Evolutionary conservation across 306 rosid genomes (phyloP).

Genomic region (Parietaria judaica): DNA sequence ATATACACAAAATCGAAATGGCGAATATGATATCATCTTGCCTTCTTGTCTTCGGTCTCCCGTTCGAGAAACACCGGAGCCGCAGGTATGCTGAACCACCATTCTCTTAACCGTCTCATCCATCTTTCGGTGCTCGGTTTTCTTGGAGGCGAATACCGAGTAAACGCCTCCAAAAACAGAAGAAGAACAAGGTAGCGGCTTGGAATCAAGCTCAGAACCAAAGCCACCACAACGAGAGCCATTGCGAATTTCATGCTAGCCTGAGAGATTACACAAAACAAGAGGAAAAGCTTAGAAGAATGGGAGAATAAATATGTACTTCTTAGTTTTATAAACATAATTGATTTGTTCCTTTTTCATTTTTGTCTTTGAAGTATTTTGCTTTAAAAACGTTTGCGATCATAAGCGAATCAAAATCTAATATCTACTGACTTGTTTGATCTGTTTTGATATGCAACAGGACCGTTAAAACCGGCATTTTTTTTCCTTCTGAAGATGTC

Average conservation of each 20-base stretch:
- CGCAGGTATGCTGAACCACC: slow-evolving; percentile 99
- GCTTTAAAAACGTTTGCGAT: too few species aligned
- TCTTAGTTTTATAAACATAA: too few species aligned
- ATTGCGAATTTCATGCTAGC: slow-evolving; percentile 65
- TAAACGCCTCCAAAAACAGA: slow-evolving; percentile 56
- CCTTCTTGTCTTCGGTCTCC: slow-evolving; percentile 80
- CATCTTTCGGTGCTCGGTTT: slow-evolving; percentile 73
- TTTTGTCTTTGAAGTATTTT: too few species aligned
- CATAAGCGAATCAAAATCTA: too few species aligned
- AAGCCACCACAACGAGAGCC: slow-evolving; percentile 44
- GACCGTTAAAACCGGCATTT: too few species aligned
- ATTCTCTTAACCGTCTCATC: slow-evolving; percentile 71
- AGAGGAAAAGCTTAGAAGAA: neutral
- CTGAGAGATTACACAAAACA: slow-evolving; percentile 37
- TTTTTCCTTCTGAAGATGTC: too few species aligned
- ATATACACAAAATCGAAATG: neutral
- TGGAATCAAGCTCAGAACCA: slow-evolving; percentile 56
- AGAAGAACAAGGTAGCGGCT: slow-evolving; percentile 43
- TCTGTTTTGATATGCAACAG: too few species aligned
- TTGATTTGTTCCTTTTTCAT: too few species aligned
- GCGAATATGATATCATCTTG: slow-evolving; percentile 33
- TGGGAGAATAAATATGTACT: too few species aligned
- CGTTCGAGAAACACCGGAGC: slow-evolving; percentile 87
- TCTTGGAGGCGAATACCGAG: slow-evolving; percentile 70
- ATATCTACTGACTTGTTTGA: too few species aligned